Conservation (phyloP, 2,329 filamentous ascomycete genomes). For the Alternaria consortialis region DNA sequence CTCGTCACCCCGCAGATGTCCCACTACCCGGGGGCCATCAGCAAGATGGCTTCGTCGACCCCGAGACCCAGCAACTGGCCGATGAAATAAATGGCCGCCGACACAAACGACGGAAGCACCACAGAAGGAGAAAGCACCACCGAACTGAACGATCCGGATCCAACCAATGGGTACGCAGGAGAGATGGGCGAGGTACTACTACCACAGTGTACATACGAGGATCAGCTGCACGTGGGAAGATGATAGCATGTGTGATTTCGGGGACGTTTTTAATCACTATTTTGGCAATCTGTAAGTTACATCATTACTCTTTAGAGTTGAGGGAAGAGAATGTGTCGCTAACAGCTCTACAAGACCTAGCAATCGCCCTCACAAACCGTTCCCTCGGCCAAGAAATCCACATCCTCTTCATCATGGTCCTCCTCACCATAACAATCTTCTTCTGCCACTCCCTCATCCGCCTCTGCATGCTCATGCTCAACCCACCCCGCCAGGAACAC, state of each 20-base stretch:
- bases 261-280: slow-evolving; percentile 68
- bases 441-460: slow-evolving; percentile 83
- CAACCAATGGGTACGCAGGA: slow-evolving; percentile 41
- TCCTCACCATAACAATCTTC: slow-evolving; percentile 77
- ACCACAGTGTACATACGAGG: slow-evolving; percentile 32
- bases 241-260: slow-evolving; percentile 66
- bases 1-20: slow-evolving; percentile 46
- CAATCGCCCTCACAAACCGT: slow-evolving; percentile 72
- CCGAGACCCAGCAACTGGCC: slow-evolving; percentile 60
- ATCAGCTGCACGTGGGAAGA: slow-evolving; percentile 43
- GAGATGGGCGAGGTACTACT: slow-evolving; percentile 24
- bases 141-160: slow-evolving; percentile 22
- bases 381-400: slow-evolving; percentile 76
- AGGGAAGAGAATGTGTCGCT: no score
- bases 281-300: slow-evolving; percentile 71
- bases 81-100: slow-evolving; percentile 54
- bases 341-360: slow-evolving; percentile 69
- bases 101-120: slow-evolving; percentile 45
- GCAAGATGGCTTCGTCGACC: slow-evolving; percentile 56
- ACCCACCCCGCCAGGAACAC: slow-evolving; percentile 45
- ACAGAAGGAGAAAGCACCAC: slow-evolving; percentile 39
- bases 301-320: no score
- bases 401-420: slow-evolving; percentile 79
- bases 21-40: slow-evolving; percentile 24
- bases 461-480: slow-evolving; percentile 72